phyloP scores from a whole-genome alignment of 306 rosid species.

The Casuarina glauca region DNA sequence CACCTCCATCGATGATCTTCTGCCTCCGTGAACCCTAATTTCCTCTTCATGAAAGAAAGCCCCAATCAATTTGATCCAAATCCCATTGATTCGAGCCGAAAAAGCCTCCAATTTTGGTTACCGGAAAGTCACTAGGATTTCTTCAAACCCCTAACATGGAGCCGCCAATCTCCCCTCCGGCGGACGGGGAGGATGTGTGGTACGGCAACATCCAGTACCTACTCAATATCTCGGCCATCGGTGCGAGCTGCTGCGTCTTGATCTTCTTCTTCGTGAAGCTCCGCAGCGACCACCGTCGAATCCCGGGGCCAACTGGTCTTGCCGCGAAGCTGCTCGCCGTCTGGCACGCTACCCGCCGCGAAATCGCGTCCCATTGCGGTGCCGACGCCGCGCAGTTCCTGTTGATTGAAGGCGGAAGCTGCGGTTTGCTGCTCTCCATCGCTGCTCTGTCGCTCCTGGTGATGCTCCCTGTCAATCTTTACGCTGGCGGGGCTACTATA shows the following conservation, averaged over 20 bases:
- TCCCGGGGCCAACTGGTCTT: slow-evolving; percentile 85
- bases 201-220: slow-evolving; percentile 92
- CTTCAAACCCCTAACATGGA: slow-evolving; percentile 25
- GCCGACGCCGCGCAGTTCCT: slow-evolving; percentile 96
- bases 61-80: slow-evolving; percentile 18
- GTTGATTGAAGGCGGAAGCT: slow-evolving; percentile 92
- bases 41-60: slow-evolving; percentile 22
- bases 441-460: slow-evolving; percentile 50
- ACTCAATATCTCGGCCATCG: slow-evolving; percentile 84
- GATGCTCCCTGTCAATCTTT: slow-evolving; percentile 75
- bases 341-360: slow-evolving; percentile 87
- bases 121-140: slow-evolving; percentile 33
- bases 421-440: slow-evolving; percentile 55
- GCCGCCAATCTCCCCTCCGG: slow-evolving; percentile 61
- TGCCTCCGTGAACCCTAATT: neutral
- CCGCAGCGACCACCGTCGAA: slow-evolving; percentile 91
- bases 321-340: slow-evolving; percentile 81
- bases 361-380: slow-evolving; percentile 87
- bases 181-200: slow-evolving; percentile 45
- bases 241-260: slow-evolving; percentile 68
- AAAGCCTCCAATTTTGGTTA: slow-evolving; percentile 15
- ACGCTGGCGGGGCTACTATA: slow-evolving; percentile 60
- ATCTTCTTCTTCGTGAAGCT: slow-evolving; percentile 86
- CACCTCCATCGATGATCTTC: neutral
- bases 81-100: slow-evolving; percentile 20